These are phyloP conservation scores for Eimeria maxima DNA, from an alignment of 169 alveolate species.

Conservation along the genomic window DNA sequence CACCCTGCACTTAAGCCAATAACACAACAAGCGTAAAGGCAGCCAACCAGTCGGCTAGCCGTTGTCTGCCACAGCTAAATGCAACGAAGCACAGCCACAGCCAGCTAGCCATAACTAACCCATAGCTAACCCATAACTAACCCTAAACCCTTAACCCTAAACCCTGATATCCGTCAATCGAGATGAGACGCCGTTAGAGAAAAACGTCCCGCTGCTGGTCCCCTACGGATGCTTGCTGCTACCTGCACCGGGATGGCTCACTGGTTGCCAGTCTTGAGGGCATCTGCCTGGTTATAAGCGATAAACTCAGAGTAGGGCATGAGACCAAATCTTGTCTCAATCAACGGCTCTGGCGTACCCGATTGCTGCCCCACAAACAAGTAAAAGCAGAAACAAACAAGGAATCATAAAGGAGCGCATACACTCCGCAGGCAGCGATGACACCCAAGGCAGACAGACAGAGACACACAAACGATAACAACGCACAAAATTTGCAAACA, in stretches of 20 bases:
- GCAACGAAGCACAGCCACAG: neutral
- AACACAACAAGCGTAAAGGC: neutral
- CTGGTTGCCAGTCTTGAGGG: neutral
- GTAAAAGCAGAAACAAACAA: neutral
- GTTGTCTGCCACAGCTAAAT: neutral
- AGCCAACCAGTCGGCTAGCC: neutral
- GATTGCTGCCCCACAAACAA: neutral
- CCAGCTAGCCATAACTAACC: neutral
- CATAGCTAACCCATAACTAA: neutral
- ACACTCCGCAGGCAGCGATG: neutral
- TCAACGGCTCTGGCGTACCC: neutral
- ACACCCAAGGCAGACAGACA: neutral
- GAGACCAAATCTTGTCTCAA: constrained; percentile 20
- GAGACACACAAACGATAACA: no score
- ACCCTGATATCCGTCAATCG: neutral
- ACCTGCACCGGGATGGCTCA: neutral
- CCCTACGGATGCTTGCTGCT: neutral
- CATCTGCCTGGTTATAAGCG: constrained; percentile 4
- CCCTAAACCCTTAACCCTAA: no score
- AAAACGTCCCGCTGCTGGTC: neutral
- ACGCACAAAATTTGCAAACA: no score
- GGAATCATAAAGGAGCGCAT: neutral
- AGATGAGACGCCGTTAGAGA: neutral
- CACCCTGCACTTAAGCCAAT: constrained; percentile 1
- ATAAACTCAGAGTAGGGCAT: constrained; percentile 41